Evolutionary conservation across 2,329 filamentous ascomycete species (phyloP), one percentile per base, ranked within the genome.

Genomic region (Ophiosphaerella narmari): DNA sequence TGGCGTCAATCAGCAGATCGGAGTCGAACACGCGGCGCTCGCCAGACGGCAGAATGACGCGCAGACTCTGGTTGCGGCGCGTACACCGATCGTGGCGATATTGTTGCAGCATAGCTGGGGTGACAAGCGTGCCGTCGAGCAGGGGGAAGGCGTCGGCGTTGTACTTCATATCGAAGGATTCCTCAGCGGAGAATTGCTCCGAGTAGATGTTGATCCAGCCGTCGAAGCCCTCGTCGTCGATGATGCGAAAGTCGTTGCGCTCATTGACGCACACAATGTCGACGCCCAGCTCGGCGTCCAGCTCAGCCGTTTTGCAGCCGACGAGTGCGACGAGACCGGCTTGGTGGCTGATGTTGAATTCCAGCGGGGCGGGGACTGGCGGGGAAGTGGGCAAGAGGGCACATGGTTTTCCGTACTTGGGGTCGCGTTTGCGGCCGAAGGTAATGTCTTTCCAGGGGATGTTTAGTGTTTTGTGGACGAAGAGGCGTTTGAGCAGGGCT

Each of bases 331-430:
- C 89, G 13, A 93, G 75, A 1, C 89, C 89, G 7, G 86, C 86
- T 76, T 93, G 89, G 71, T 93, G 89, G 39, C 84, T 87, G 47
- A 92, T 82, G 72, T 93, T 93, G 79, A 93, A 92, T 55, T 87
- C 83, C 33, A 86, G 71, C 52, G 74, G 60, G 57, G 75, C 39
- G 46, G 58, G 67, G 3, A 47, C n/a, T 1, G 48, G 43, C 1
- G 51, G 34, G 8, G 36, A 26, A 5, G 65, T 79, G 73, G 74
- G 48, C 50, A 74, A 57, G 61, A 82, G 71, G 48, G 80, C 75
- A 68, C 77, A 71, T 55, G 79, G 76, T 77, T 81, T 81, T 23
- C 78, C 78, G 50, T 80, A 77, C 48, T 75, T 75, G 18, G 74
- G 77, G 61, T 70, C 73, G 52, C 75, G 85, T 78, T 71, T 77